These are phyloP conservation scores for Copromyces sp. DNA, from an alignment of 495 filamentous ascomycete genomes.

Conservation along the genomic window DNA sequence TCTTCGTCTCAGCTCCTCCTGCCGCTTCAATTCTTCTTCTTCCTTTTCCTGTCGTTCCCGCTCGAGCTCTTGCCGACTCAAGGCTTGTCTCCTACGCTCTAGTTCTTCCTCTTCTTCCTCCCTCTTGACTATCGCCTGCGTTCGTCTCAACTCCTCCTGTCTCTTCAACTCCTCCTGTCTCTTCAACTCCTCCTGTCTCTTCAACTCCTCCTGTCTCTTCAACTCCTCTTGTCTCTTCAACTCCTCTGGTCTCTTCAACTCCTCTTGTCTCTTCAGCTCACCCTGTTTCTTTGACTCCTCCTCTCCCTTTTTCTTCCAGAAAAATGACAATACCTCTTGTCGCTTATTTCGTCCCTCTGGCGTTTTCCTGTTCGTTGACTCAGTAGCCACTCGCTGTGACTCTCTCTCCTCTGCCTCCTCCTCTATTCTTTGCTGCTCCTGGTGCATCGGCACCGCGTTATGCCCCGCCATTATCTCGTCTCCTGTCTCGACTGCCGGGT, in stretches of 20 bases:
- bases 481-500: too few species aligned
- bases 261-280: too few species aligned
- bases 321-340: background rate
- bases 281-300: background rate
- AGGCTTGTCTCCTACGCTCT: background rate
- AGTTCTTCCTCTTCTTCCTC: background rate
- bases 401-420: background rate
- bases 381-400: background rate
- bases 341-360: background rate
- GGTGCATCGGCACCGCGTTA: background rate
- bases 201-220: too few species aligned
- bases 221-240: too few species aligned
- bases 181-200: background rate
- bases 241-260: too few species aligned
- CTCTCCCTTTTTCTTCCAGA: background rate
- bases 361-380: background rate
- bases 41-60: too few species aligned
- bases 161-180: background rate
- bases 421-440: background rate
- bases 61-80: background rate
- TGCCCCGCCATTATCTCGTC: background rate
- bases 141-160: background rate
- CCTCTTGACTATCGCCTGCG: background rate
- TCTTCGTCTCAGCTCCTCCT: too few species aligned
- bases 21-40: too few species aligned